These are phyloP conservation scores for Cladorrhinum sp. DNA, from an alignment of 2,329 filamentous ascomycete genomes.

Conservation along the genomic window DNA sequence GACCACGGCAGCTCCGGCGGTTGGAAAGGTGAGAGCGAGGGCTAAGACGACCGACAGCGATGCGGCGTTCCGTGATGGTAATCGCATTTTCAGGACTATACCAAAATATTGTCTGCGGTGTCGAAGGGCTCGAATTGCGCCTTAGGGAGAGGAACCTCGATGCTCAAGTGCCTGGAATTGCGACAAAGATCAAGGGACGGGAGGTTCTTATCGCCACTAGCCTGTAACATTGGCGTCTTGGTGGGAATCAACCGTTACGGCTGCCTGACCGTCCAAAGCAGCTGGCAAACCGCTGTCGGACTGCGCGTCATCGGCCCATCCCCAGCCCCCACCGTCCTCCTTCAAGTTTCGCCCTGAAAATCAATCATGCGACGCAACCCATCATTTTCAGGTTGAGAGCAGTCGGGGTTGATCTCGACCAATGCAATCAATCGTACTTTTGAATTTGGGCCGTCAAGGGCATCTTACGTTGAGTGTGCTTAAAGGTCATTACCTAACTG, in stretches of 20 bases:
- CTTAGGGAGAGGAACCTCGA: not conserved
- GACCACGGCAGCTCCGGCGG: constrained; percentile 14
- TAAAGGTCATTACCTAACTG: too few relatives aligned
- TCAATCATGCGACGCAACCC: not conserved
- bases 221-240: constrained; percentile 2
- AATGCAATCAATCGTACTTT: not conserved
- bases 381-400: not conserved
- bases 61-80: constrained; percentile 9
- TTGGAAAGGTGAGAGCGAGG: constrained; percentile 14
- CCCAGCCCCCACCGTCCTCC: not conserved
- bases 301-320: not conserved
- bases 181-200: not conserved
- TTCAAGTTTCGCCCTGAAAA: not conserved
- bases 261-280: not conserved
- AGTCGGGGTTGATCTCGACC: not conserved
- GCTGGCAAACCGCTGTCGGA: not conserved
- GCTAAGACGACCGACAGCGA: constrained; percentile 17
- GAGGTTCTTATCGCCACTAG: constrained; percentile 5
- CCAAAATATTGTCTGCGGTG: not conserved
- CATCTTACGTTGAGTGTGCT: too few relatives aligned
- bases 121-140: not conserved
- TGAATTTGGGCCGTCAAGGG: not conserved
- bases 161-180: not conserved
- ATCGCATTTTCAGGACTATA: constrained; percentile 24
- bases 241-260: not conserved